These are phyloP conservation scores for Beauveria australis DNA, from an alignment of 2,329 filamentous ascomycete species.

Conservation along the genomic window DNA sequence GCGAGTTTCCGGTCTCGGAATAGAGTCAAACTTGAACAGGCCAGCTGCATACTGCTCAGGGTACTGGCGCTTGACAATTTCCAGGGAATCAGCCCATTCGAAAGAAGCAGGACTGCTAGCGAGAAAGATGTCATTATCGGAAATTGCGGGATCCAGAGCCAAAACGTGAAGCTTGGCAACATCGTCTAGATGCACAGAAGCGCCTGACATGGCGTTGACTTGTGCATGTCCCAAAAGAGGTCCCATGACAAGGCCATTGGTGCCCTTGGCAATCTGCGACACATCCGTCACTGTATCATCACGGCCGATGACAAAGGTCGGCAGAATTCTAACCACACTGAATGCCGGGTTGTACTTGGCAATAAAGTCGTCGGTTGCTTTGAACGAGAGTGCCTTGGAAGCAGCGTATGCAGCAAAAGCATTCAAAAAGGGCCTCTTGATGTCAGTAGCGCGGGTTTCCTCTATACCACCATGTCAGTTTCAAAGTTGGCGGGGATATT, in stretches of 20 bases:
- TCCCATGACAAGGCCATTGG: slow-evolving; percentile 26
- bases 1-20: background rate
- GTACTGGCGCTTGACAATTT: slow-evolving; percentile 26
- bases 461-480: background rate
- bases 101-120: slow-evolving; percentile 18
- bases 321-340: slow-evolving; percentile 28
- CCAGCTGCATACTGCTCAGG: slow-evolving; percentile 13
- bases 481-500: background rate
- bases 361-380: slow-evolving; percentile 26
- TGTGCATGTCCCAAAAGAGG: slow-evolving; percentile 24
- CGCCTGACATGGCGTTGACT: slow-evolving; percentile 18
- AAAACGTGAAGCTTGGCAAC: slow-evolving; percentile 29
- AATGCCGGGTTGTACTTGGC: slow-evolving; percentile 24
- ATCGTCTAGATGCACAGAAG: slow-evolving; percentile 29
- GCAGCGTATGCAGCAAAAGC: slow-evolving; percentile 27
- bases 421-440: slow-evolving; percentile 19
- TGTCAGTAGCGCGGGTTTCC: background rate
- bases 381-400: slow-evolving; percentile 27
- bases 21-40: slow-evolving; percentile 12
- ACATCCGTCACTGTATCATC: slow-evolving; percentile 24
- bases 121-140: slow-evolving; percentile 17
- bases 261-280: slow-evolving; percentile 14
- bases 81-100: slow-evolving; percentile 32
- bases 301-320: slow-evolving; percentile 28
- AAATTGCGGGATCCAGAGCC: slow-evolving; percentile 24